Evolutionary conservation across 1,284 basidiomycete species (phyloP).

Genomic region (Marasmius fiardii): DNA sequence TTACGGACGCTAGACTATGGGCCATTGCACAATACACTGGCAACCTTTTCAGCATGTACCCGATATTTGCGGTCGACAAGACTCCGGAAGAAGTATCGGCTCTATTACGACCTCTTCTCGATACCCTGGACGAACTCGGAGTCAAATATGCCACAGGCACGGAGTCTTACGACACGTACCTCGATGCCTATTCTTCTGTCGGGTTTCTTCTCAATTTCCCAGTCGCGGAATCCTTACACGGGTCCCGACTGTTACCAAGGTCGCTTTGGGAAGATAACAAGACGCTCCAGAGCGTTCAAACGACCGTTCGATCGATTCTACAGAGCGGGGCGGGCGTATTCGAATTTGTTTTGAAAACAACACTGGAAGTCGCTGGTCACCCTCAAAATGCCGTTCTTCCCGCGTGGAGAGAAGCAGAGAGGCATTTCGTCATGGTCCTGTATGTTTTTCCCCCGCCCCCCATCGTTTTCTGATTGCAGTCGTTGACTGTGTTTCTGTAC

Average conservation of each 20-base stretch:
- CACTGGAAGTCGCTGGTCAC: constrained; percentile 11
- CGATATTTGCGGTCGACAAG: neutral
- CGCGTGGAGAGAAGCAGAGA: constrained; percentile 14
- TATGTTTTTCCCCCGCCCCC: constrained; percentile 4
- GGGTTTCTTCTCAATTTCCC: constrained; percentile 1
- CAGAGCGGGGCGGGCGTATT: constrained; percentile 9
- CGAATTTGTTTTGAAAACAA: constrained; percentile 14
- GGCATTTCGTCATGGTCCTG: constrained; percentile 10
- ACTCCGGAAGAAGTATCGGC: neutral
- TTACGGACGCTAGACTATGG: neutral
- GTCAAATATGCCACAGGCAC: neutral
- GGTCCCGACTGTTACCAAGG: constrained; percentile 13
- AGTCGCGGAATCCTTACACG: constrained; percentile 5
- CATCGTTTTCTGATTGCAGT: neutral
- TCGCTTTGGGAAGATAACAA: constrained; percentile 10
- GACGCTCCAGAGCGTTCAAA: constrained; percentile 7
- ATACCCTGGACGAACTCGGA: constrained; percentile 3
- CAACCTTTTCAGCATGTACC: neutral
- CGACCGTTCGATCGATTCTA: constrained; percentile 10
- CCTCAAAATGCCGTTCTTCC: constrained; percentile 18
- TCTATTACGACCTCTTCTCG: neutral
- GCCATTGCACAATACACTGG: neutral
- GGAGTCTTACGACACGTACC: neutral
- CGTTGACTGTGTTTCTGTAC: neutral
- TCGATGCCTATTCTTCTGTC: neutral